Percentiles rank a stretch among this genome's conserved stretches.
These are phyloP conservation scores for Candida ficus DNA, from an alignment of 805 yeast genomes.

Conservation along the genomic window DNA sequence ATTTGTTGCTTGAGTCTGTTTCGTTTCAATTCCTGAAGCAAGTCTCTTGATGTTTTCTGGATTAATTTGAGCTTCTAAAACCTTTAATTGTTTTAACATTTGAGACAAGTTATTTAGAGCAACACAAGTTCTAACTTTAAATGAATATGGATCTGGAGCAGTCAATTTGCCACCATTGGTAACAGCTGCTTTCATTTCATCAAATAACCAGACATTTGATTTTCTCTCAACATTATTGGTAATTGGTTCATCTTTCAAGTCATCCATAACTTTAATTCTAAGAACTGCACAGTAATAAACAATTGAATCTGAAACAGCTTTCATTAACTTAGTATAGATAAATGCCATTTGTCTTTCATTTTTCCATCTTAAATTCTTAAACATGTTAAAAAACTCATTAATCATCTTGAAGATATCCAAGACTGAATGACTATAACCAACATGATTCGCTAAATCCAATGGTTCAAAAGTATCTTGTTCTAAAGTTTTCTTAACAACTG, in stretches of 20 bases:
- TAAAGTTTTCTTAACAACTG: constrained; percentile 51
- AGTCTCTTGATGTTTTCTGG: constrained; percentile 46
- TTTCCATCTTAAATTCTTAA: constrained; percentile 61
- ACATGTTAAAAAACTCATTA: constrained; percentile 49
- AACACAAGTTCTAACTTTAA: constrained; percentile 61
- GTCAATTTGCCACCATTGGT: constrained; percentile 32
- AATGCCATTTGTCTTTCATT: constrained; percentile 58
- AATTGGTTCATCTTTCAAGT: constrained; percentile 28
- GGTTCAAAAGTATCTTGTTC: constrained; percentile 54
- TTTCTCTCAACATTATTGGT: constrained; percentile 24
- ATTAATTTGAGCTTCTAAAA: constrained; percentile 50
- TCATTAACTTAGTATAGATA: constrained; percentile 54
- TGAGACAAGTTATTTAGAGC: constrained; percentile 65
- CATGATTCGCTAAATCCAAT: constrained; percentile 37
- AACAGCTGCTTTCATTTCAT: constrained; percentile 48
- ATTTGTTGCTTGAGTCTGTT: constrained; percentile 27
- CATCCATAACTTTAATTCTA: constrained; percentile 34
- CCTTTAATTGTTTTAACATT: constrained; percentile 41
- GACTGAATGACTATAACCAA: constrained; percentile 53
- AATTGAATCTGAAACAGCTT: constrained; percentile 57
- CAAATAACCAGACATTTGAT: constrained; percentile 38
- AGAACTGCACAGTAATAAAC: constrained; percentile 41
- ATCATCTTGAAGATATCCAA: constrained; percentile 62
- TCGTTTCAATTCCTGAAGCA: constrained; percentile 29
- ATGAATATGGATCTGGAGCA: constrained; percentile 50